A percentile compares a stretch with the other conserved stretches of the same genome.
phyloP scores from a whole-genome alignment of 176 grass and related monocot species.

The Pontederia paniculata region DNA sequence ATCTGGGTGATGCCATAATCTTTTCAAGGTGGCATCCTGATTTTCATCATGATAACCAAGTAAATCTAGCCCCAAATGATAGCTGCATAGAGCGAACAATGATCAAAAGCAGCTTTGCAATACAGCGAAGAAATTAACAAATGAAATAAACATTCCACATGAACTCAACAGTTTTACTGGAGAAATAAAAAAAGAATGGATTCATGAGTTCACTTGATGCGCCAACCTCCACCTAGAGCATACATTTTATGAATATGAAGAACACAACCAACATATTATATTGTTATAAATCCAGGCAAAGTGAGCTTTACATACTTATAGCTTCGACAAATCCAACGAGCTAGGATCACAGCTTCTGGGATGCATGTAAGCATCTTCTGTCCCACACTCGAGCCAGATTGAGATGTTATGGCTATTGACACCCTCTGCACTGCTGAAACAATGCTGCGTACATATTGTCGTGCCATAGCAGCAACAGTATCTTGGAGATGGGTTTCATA shows the following conservation, averaged over 20 bases:
- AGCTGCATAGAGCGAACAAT: conserved; percentile 32
- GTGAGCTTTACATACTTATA: conserved; percentile 54
- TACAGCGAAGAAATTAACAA: too few relatives aligned
- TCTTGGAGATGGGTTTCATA: conserved; percentile 89
- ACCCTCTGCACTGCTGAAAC: conserved; percentile 86
- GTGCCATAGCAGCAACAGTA: conserved; percentile 66
- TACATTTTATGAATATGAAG: neutral
- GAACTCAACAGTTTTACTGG: too few relatives aligned
- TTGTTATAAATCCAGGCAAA: neutral
- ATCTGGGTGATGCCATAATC: conserved; percentile 89
- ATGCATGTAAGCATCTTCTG: conserved; percentile 55
- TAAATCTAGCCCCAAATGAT: conserved; percentile 74
- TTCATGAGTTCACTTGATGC: too few relatives aligned
- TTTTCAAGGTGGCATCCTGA: conserved; percentile 63
- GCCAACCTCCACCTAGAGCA: too few relatives aligned
- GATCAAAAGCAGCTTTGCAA: neutral
- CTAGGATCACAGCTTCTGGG: conserved; percentile 73
- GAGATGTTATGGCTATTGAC: conserved; percentile 61
- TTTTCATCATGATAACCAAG: conserved; percentile 46
- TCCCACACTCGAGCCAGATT: conserved; percentile 30
- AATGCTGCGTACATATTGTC: conserved; percentile 84
- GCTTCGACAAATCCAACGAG: conserved; percentile 85
- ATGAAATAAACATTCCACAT: too few relatives aligned
- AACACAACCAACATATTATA: neutral
- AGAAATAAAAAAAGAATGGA: too few relatives aligned